phyloP scores from a whole-genome alignment of 495 filamentous ascomycete genomes.

The Lasiosphaeria miniovina region DNA sequence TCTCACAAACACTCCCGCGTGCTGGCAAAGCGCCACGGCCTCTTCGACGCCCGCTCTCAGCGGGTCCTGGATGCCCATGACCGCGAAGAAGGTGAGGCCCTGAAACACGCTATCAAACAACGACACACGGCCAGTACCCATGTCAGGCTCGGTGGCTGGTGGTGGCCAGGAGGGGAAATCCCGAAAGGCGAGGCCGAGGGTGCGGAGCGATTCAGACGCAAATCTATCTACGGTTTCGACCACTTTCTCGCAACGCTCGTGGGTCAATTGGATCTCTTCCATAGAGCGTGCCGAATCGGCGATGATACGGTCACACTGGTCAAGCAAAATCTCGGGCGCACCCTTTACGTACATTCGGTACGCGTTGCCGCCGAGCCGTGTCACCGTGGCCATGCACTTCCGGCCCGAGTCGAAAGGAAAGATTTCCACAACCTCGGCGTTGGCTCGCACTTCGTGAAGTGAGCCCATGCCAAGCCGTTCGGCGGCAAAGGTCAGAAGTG shows the following conservation, averaged over 20 bases:
- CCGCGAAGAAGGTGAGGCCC: conserved; percentile 63
- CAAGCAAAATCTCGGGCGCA: conserved; percentile 67
- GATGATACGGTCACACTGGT: conserved; percentile 57
- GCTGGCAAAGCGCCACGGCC: conserved; percentile 69
- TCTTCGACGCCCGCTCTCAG: conserved; percentile 69
- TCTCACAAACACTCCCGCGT: conserved; percentile 77
- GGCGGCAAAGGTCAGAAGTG: conserved; percentile 61
- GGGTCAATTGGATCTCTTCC: conserved; percentile 31
- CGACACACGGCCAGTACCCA: conserved; percentile 58
- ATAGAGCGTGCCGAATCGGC: conserved; percentile 37
- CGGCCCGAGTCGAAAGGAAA: conserved; percentile 67
- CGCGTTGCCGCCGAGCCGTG: conserved; percentile 49
- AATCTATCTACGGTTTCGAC: conserved; percentile 59
- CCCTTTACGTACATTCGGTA: conserved; percentile 69
- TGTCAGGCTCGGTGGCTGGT: conserved; percentile 47
- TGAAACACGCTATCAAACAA: conserved; percentile 67
- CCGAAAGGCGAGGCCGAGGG: conserved; percentile 69
- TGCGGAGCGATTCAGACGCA: conserved; percentile 68
- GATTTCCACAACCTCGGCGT: conserved; percentile 56
- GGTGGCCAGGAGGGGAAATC: conserved; percentile 80
- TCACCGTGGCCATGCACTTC: conserved; percentile 72
- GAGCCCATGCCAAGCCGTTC: conserved; percentile 62
- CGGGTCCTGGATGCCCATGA: conserved; percentile 79
- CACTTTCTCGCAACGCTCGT: conserved; percentile 54
- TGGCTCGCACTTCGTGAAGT: conserved; percentile 55